Base-by-base conservation (phyloP, 164 flowering plant genomes). In the Stephania cephalantha region DNA sequence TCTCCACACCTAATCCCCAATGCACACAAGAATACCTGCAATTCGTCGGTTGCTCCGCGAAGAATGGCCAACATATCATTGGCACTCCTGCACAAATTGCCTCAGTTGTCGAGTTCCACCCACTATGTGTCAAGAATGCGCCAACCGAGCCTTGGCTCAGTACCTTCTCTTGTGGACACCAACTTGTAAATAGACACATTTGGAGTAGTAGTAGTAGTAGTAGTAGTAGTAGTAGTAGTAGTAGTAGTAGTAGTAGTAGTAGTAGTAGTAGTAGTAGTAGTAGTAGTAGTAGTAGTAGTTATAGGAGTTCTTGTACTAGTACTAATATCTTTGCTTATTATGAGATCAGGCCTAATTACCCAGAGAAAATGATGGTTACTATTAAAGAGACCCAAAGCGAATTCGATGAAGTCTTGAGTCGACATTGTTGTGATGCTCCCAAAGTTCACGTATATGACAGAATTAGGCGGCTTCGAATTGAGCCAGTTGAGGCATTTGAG, bases 1-100 rank as follows among this genome's bases (percentile, higher is more conserved):
- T 82, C 75, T 84, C 86, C 85, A 77, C 75, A 35, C 42, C 2
- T 35, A 35, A 0, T 10, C 86, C 86, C 86, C 86, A 84, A 10
- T 80, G 70, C 3, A 10, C 46, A n/a, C 83, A 82, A 11, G 78
- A 55, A 18, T 71, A 84, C 72, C 77, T 58, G 61, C 85, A 82
- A 45, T 84, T 84, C 17, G 82, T 82, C 44, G 74, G 85, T 71
- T 84, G 86, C 58, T 84, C 86, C 1, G 84, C 84, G 29, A 82
- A 82, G 22, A 82, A 82, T 9, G 86, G 85, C 86, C 87, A 85
- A 66, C 82, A 82, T 0, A 81, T 53, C 78, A 85, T 11, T 0
- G 87, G 84, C 76, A 85, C 85, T 0, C 85, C 85, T 10, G 79
- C 44, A 3, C 68, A 77, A 2, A 84, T 30, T 10, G 79, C 79